Percentiles rank a stretch among this genome's conserved stretches.
These are phyloP conservation scores for Erigeron canadensis DNA, from an alignment of 129 eudicot species.

Conservation along the genomic window DNA sequence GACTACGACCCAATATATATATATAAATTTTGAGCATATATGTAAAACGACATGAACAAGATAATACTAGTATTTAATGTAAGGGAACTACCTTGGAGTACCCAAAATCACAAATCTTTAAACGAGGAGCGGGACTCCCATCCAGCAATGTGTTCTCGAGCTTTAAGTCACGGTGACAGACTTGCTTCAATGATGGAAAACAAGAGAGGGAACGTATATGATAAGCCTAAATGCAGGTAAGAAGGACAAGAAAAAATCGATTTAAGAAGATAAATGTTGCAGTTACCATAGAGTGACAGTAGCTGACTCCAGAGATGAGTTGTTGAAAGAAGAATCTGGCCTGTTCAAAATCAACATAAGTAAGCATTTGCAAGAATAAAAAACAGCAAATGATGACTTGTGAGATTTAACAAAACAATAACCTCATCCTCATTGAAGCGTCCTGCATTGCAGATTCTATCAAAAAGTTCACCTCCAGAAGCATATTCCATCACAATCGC, in stretches of 20 bases:
- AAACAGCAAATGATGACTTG: background rate
- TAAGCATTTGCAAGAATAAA: constrained; percentile 13
- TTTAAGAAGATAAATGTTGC: background rate
- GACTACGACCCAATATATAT: constrained; percentile 52
- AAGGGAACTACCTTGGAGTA: constrained; percentile 59
- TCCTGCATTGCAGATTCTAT: constrained; percentile 54
- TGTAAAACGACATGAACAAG: background rate
- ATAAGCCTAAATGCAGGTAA: background rate
- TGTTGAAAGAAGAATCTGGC: constrained; percentile 68
- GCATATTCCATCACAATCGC: constrained; percentile 75
- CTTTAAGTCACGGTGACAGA: constrained; percentile 81
- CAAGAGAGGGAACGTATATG: constrained; percentile 10
- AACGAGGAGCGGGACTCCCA: constrained; percentile 78
- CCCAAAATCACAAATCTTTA: constrained; percentile 80
- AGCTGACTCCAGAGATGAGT: constrained; percentile 77
- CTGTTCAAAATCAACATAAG: constrained; percentile 29
- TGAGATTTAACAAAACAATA: background rate
- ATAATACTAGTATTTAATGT: background rate
- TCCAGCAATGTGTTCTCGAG: constrained; percentile 76
- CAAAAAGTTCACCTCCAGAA: constrained; percentile 71
- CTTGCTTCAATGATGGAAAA: constrained; percentile 56
- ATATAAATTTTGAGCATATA: constrained; percentile 1
- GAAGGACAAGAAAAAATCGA: background rate
- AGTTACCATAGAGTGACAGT: constrained; percentile 68
- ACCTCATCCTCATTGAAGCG: constrained; percentile 69